Evolutionary conservation across 2,329 filamentous ascomycete species (phyloP), one percentile per base, ranked within the genome.

Genomic region (Ceratocystis albifundus): DNA sequence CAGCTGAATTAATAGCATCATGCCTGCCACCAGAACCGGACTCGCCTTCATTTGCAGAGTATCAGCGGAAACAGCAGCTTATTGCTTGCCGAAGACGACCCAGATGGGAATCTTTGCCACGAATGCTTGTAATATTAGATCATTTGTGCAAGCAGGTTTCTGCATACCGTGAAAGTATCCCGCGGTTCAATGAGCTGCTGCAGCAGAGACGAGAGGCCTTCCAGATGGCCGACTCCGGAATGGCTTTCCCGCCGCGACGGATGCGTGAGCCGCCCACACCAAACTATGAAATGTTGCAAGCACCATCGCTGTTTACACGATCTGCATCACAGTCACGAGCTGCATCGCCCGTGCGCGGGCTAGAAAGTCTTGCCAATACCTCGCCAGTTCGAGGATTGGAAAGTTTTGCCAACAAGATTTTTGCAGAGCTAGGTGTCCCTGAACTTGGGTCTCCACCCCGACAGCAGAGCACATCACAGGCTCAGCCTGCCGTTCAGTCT

Each of bases 171-270:
- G 77, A 78, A 61, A 81, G 83, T 4, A 81, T 92, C 5, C 84
- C 87, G 0, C 83, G 88, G 46, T 92, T 91, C 72, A 86, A 90
- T 64, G 84, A 88, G 46, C 79, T 91, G 1, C 77, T 91, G 3
- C 86, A 81, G 75, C 85, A 81, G 74, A 84, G 80, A 12, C 83
- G 84, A 4, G 82, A 85, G 69, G 84, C 82, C 0, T 88, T 87
- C 71, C 82, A 84, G 70, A 83, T 82, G 2, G 83, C 84, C 1
- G 82, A 84, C 69, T 72, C 77, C 5, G 78, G 80, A 32, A 72
- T 77, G 53, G 72, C 73, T 63, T 77, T 75, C 53, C 75, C 71
- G 45, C 75, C 68, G 69, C 72, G 66, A 20, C 25, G 65, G 5
- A 61, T 68, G 32, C 32, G 61, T 25, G 65, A 68, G 10, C 69